Evolutionary conservation across 2,329 filamentous ascomycete species (phyloP), one percentile per base, ranked within the genome.

Genomic region (Aspergillus uvarum): DNA sequence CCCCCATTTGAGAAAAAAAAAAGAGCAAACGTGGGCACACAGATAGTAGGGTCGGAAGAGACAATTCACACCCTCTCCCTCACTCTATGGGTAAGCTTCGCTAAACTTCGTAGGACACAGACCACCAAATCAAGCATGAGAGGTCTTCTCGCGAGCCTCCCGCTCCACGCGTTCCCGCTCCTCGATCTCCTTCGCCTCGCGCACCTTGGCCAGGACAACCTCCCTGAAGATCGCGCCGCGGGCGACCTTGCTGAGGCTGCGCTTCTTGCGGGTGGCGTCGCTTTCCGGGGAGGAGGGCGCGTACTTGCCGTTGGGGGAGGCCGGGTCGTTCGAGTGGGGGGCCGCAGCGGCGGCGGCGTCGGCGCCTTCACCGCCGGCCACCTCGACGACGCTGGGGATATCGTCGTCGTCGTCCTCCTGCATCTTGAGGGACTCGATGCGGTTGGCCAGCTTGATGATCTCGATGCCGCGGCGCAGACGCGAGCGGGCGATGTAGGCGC

Each of bases 391-490:
- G 52, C 82, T 82, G 12, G 84, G 81, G 26, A 81, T 87, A 59
- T 91, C 87, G 61, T 95, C 87, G 5, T 95, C 87, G 5, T 89
- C 92, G 65, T 96, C 92, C 71, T 96, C 93, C 75, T 95, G 89
- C 81, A 96, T 89, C 80, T 92, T 96, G 80, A 99, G 89, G 32
- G 90, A 85, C 75, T 96, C 92, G 80, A 99, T 98, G 65, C 94
- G 91, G 80, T 97, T 97, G 66, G 92, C 88, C 57, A 99, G 87
- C 80, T 96, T 97, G 82, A 98, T 90, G 72, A 96, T 88, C 78
- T 98, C 92, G 80, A 99, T 96, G 70, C 93, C 94, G 65, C 94
- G 90, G 77, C 90, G 90, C 68, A 99, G 89, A 63, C 92, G 92
- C 59, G 92, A 91, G 78, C 92, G 92, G 64, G 93, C 89, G 78